phyloP scores from a whole-genome alignment of 1,139 yeast genomes.

The Blastobotrys indianensis region DNA sequence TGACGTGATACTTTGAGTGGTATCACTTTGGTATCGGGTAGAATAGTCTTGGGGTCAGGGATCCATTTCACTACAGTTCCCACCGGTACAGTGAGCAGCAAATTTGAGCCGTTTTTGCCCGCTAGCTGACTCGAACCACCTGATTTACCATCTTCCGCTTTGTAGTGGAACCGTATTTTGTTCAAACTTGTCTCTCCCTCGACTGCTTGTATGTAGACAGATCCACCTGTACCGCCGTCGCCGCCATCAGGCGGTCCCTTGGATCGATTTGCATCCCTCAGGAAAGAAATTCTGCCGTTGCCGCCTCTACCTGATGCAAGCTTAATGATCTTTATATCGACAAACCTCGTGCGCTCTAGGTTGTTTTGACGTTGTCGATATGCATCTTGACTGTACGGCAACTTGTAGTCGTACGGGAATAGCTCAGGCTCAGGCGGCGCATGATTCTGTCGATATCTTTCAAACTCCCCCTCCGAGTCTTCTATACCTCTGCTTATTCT shows the following conservation, averaged over 20 bases:
- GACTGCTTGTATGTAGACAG: slow-evolving; percentile 74
- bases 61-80: slow-evolving; percentile 88
- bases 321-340: slow-evolving; percentile 63
- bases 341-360: slow-evolving; percentile 24
- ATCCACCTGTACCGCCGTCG: slow-evolving; percentile 94
- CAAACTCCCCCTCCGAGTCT: slow-evolving; percentile 18
- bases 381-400: slow-evolving; percentile 28
- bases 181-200: slow-evolving; percentile 59
- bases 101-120: slow-evolving; percentile 75
- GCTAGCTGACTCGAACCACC: slow-evolving; percentile 78
- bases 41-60: slow-evolving; percentile 55
- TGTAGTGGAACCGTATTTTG: slow-evolving; percentile 57
- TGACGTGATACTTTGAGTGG: slow-evolving; percentile 10
- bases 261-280: slow-evolving; percentile 76
- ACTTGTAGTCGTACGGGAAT: slow-evolving; percentile 20
- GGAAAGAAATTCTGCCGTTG: slow-evolving; percentile 77
- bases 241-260: slow-evolving; percentile 98
- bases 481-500: slow-evolving; percentile 16
- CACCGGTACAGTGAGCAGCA: slow-evolving; percentile 78
- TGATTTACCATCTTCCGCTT: slow-evolving; percentile 62
- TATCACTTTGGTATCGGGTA: slow-evolving; percentile 6
- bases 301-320: slow-evolving; percentile 86
- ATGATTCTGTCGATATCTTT: slow-evolving; percentile 16
- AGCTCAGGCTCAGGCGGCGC: slow-evolving; percentile 22
- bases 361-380: slow-evolving; percentile 23